phyloP scores from a whole-genome alignment of 768 basidiomycete genomes.

The Termitomyces sp. region DNA sequence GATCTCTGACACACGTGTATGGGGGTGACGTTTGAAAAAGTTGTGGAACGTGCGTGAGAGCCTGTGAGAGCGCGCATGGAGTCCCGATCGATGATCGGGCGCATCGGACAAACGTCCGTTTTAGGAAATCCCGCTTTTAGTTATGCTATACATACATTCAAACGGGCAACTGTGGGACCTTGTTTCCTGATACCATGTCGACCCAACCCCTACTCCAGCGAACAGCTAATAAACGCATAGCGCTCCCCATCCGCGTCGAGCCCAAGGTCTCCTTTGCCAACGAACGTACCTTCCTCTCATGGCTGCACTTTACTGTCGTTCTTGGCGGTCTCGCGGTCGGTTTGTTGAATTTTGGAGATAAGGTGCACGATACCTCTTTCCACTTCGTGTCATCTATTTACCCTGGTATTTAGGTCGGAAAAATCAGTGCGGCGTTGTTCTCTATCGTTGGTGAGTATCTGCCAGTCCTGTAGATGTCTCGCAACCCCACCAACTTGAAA shows the following conservation, averaged over 20 bases:
- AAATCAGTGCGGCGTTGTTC: constrained; percentile 96
- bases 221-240: constrained; percentile 92
- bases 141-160: not conserved
- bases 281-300: constrained; percentile 94
- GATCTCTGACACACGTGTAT: not conserved
- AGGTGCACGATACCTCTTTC: constrained; percentile 40
- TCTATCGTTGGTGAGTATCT: constrained; percentile 72
- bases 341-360: constrained; percentile 96
- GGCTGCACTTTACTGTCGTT: constrained; percentile 98
- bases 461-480: constrained; percentile 2
- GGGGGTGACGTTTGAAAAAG: not conserved
- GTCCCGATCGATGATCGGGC: not conserved
- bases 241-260: constrained; percentile 91
- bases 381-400: not conserved
- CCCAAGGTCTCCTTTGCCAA: constrained; percentile 95
- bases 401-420: constrained; percentile 64
- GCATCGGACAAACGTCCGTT: not conserved
- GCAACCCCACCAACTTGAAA: not conserved
- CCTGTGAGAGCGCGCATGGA: no score
- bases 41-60: not conserved
- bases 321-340: constrained; percentile 96
- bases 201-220: constrained; percentile 97
- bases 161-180: not conserved
- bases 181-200: constrained; percentile 58
- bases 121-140: not conserved